Evolutionary conservation across 2,329 filamentous ascomycete species (phyloP).

Genomic region (Tolypocladium amazonense): DNA sequence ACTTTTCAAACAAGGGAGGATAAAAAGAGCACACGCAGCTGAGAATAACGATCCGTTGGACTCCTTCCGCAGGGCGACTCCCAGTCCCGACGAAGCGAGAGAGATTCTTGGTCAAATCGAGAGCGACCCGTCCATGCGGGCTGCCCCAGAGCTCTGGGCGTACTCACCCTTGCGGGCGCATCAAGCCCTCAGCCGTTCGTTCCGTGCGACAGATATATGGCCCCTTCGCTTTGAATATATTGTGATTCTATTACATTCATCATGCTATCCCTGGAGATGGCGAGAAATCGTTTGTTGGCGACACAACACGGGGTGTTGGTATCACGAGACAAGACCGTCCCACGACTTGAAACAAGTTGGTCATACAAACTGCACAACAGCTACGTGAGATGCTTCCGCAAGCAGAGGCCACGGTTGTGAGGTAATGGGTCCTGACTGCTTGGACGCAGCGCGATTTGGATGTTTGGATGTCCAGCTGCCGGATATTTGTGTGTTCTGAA

Average conservation of each 20-base stretch:
- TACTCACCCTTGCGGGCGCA: neutral
- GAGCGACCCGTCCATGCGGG: neutral
- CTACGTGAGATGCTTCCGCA: neutral
- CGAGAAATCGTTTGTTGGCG: neutral
- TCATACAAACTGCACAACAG: neutral
- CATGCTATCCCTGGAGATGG: neutral
- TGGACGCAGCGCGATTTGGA: neutral
- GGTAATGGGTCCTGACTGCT: neutral
- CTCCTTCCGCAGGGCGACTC: neutral
- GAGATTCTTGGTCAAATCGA: neutral
- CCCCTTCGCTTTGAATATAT: neutral
- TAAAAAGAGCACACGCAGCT: neutral
- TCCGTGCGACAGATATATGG: neutral
- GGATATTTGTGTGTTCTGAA: neutral
- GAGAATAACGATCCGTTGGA: neutral
- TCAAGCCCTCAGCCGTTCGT: neutral
- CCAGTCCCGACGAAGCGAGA: neutral
- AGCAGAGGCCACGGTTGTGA: neutral
- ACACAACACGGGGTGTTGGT: neutral
- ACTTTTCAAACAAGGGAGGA: neutral
- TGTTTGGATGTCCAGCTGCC: neutral
- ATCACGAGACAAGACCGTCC: neutral
- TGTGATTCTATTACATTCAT: neutral
- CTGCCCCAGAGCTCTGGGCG: neutral
- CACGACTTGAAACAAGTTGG: neutral